These are phyloP conservation scores for Scheffersomyces quercinus DNA, from an alignment of 1,139 yeast species.

Conservation along the genomic window DNA sequence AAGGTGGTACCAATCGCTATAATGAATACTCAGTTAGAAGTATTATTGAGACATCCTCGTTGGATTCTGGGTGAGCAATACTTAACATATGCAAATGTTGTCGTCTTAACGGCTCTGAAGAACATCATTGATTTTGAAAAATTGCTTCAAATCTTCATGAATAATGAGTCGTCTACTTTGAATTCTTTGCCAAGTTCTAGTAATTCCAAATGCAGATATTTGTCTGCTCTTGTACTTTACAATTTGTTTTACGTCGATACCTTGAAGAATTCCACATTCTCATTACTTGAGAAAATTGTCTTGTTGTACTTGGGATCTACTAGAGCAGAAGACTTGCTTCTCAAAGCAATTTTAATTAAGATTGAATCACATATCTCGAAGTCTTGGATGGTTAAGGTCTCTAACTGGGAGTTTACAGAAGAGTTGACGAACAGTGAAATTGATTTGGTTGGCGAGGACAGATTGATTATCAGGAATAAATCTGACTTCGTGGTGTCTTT, in stretches of 20 bases:
- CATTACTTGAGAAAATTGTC: conserved; percentile 50
- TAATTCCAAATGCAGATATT: conserved; percentile 30
- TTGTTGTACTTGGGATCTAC: conserved; percentile 62
- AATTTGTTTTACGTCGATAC: conserved; percentile 50
- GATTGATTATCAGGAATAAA: conserved; percentile 50
- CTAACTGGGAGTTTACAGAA: conserved; percentile 65
- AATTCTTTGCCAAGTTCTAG: conserved; percentile 21
- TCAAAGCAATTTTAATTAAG: conserved; percentile 53
- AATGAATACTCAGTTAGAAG: conserved; percentile 70
- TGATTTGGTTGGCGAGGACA: conserved; percentile 42
- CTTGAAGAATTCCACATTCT: conserved; percentile 44
- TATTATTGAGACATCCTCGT: conserved; percentile 43
- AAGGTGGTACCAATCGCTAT: conserved; percentile 45
- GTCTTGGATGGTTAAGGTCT: conserved; percentile 62
- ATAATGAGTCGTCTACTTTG: conserved; percentile 43
- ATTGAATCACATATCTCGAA: conserved; percentile 54
- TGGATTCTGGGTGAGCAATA: conserved; percentile 46
- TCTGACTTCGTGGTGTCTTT: conserved; percentile 54
- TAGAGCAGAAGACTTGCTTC: conserved; percentile 58
- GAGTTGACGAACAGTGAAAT: conserved; percentile 39
- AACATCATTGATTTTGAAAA: conserved; percentile 48
- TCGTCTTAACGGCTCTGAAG: conserved; percentile 36
- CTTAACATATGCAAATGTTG: conserved; percentile 44
- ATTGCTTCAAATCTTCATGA: conserved; percentile 64
- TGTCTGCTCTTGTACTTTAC: conserved; percentile 45